These are phyloP conservation scores for Solidago caesia DNA, from an alignment of 129 eudicot species.

Conservation along the genomic window DNA sequence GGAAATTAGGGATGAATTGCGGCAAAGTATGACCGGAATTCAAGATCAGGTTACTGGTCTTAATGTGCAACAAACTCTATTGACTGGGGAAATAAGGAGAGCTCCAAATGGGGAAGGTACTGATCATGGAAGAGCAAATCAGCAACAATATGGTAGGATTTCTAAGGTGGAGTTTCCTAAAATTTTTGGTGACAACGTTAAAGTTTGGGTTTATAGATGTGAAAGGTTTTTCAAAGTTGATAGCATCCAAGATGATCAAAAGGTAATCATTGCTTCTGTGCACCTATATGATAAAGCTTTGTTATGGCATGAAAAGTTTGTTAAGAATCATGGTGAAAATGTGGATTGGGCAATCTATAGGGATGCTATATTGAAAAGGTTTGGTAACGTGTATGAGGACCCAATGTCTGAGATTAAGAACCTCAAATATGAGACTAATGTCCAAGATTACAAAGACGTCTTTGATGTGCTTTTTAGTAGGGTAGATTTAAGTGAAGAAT, in stretches of 20 bases:
- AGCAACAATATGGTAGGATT: background rate
- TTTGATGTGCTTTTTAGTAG: background rate
- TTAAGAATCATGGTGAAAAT: background rate
- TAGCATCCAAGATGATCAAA: background rate
- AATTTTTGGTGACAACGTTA: background rate
- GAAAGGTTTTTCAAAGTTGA: background rate
- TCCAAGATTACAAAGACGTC: background rate
- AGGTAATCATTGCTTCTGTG: background rate
- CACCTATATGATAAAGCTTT: background rate
- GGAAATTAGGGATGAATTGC: too few relatives aligned
- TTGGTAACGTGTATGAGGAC: background rate
- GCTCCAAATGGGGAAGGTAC: background rate
- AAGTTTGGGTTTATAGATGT: background rate
- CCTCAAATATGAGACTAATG: too few relatives aligned
- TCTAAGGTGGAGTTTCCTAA: background rate
- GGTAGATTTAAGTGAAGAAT: too few relatives aligned
- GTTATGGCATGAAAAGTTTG: background rate
- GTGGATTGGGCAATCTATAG: background rate
- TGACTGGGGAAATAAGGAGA: too few relatives aligned
- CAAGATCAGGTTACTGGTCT: too few relatives aligned
- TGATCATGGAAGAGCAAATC: too few relatives aligned
- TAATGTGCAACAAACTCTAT: too few relatives aligned
- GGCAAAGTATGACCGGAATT: too few relatives aligned
- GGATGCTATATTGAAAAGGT: background rate
- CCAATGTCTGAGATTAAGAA: background rate